These are phyloP conservation scores for Phlebopus sp. DNA, from an alignment of 1,284 basidiomycete species.

Conservation along the genomic window DNA sequence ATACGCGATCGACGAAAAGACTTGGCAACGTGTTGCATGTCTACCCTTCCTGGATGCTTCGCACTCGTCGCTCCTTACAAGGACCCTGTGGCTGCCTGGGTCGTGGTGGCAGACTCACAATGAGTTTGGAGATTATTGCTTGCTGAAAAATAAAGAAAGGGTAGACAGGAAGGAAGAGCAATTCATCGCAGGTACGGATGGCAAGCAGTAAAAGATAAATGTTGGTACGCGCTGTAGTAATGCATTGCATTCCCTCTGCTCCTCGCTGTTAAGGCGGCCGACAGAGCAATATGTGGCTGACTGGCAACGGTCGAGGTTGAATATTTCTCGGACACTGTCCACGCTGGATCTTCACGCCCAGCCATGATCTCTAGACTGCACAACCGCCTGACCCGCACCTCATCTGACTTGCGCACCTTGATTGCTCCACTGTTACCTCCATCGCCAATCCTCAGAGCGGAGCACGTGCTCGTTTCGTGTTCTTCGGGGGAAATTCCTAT, in stretches of 20 bases:
- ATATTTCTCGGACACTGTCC: background rate
- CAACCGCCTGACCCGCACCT: constrained; percentile 29
- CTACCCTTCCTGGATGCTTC: constrained; percentile 77
- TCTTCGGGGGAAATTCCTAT: constrained; percentile 58
- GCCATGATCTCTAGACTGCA: constrained; percentile 19
- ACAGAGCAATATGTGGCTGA: constrained; percentile 22
- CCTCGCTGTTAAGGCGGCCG: constrained; percentile 15
- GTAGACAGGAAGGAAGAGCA: constrained; percentile 41
- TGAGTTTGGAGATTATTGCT: constrained; percentile 69
- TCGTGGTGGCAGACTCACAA: constrained; percentile 61
- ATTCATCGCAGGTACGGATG: constrained; percentile 16
- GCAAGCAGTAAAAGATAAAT: constrained; percentile 8
- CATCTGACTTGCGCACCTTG: constrained; percentile 34
- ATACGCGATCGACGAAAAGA: constrained; percentile 57
- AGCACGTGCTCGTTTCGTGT: constrained; percentile 36
- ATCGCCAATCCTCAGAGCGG: constrained; percentile 46
- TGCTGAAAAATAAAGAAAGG: constrained; percentile 53
- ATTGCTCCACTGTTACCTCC: constrained; percentile 39
- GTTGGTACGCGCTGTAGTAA: constrained; percentile 2
- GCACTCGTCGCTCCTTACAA: constrained; percentile 68
- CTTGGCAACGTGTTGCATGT: constrained; percentile 79
- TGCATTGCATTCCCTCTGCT: background rate
- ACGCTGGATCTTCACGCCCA: background rate
- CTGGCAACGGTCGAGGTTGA: background rate
- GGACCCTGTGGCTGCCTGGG: constrained; percentile 78